Evolutionary conservation across 192 early-diverging fungal genomes (phyloP), one percentile per base, ranked within the genome.

Genomic region (Rhizoclosmatium sp.): DNA sequence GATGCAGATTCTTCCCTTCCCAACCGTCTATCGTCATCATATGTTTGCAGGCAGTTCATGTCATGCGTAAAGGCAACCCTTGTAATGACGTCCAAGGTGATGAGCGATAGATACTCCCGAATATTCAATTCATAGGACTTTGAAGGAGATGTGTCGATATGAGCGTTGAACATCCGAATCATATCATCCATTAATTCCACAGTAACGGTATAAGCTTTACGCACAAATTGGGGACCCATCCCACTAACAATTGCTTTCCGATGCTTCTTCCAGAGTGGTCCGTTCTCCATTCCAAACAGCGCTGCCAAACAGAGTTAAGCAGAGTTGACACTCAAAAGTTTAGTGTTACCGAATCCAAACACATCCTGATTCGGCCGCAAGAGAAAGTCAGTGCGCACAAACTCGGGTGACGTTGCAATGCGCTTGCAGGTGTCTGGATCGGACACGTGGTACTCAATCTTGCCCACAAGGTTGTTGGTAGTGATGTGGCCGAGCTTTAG

Each of bases 201-300:
- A 21, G 78, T 51, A 2, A 58, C 80, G 1, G 56, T 44, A 19
- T 67, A 58, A 12, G 78, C 77, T 10, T 84, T 64, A 16, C 71
- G 62, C n/a, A 89, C 59, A 58, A 86, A 82, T 47, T 51, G 39
- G 47, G 86, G 85, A 2, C 85, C 82, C 75, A 89, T 85, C 42
- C 81, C 87, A 16, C 86, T 85, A 62, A 82, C 80, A 19, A 89
- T 77, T n/a, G 82, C 47, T 48, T 89, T 89, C 14, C 87, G 80
- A 81, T 89, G 87, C 44, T 81, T 78, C 66, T 86, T 85, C 87
- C 87, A 88, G 16, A 56, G n/a, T 4, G 75, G 67, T 21, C 62
- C 85, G n/a, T 74, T 44, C n/a, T 80, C 80, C 41, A 86, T 60
- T 2, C 74, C 39, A 65, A 87, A 88, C 10, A 88, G 79, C 16